Evolutionary conservation across 202 grass and related monocot genomes (phyloP), one percentile per base, ranked within the genome.

Genomic region (Eragrostis tef): DNA sequence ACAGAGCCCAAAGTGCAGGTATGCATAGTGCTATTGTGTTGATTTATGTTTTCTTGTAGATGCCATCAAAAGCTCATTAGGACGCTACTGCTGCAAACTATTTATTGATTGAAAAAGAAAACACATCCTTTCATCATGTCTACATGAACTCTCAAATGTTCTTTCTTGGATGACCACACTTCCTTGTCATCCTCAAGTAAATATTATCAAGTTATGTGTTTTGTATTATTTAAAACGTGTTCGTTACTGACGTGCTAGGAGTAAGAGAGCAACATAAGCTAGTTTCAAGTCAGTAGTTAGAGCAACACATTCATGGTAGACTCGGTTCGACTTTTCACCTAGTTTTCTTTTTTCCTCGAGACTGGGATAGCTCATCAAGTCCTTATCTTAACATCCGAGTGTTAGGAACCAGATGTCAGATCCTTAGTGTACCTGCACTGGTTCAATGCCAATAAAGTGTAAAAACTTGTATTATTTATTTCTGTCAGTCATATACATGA

Each of bases 1-100:
- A 75, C 47, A 71, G 95, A 93, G 46, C 64, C 77, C 43, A 88
- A 84, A 57, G 62, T 79, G 36, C 92, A 94, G 92, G 92, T 91
- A 85, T 85, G 70, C 10, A 39, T 31, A 72, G 41, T 81, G 13
- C 12, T 83, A 22, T 50, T 79, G 36, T 70, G 57, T 79, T 59
- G 11, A 79, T 78, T 26, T 60, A 79, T 66, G 50, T 73, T 70
- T 73, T 66, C 27, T 69, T 59, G 20, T 71, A 3, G 41, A 61
- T 81, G 65, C 17, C 66, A 70, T 73, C 21, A 72, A 57, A 73
- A 64, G 59, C 13, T 84, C 14, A 73, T 60, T 68, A 67, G 6
- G 4, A 64, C 41, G 13, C 20, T 73, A 70, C 66, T 43, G 49
- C 8, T 62, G 9, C 39, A 49, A 49, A 39, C 53, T 74, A 44